These are phyloP conservation scores for Yamadazyma blattariae DNA, from an alignment of 1,139 yeast genomes.

Conservation along the genomic window DNA sequence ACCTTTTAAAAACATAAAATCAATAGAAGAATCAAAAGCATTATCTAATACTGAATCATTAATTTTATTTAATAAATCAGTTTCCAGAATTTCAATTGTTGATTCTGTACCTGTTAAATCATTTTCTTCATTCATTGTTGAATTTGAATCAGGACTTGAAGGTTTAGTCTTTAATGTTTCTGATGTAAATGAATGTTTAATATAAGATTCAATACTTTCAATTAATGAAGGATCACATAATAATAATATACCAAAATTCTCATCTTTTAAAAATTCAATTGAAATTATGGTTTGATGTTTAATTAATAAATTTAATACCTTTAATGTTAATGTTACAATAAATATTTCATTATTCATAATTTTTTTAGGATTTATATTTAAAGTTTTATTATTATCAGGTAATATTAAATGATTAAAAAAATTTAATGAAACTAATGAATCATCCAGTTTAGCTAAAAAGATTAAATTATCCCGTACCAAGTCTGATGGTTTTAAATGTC, in stretches of 20 bases:
- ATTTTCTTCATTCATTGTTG: conserved; percentile 1
- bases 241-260: conserved; percentile 26
- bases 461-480: conserved; percentile 34
- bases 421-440: conserved; percentile 4
- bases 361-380: conserved; percentile 9
- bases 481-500: conserved; percentile 28
- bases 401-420: conserved; percentile 8
- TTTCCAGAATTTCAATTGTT: conserved; percentile 14
- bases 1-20: conserved; percentile 6
- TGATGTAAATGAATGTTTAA: conserved; percentile 12
- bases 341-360: conserved; percentile 27
- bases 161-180: conserved; percentile 1
- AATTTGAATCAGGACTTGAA: conserved; percentile 4
- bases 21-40: conserved; percentile 4
- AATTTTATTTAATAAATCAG: conserved; percentile 4
- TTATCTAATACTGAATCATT: conserved; percentile 2
- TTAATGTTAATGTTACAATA: conserved; percentile 30
- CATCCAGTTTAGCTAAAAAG: conserved; percentile 28
- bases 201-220: conserved; percentile 27
- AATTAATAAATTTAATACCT: conserved; percentile 19
- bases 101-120: conserved; percentile 15
- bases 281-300: conserved; percentile 12
- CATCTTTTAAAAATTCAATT: conserved; percentile 32
- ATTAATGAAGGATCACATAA: conserved; percentile 30
- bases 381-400: conserved; percentile 6